Evolutionary conservation across 1,139 yeast genomes (phyloP).

Genomic region (Suhomyces maxii): DNA sequence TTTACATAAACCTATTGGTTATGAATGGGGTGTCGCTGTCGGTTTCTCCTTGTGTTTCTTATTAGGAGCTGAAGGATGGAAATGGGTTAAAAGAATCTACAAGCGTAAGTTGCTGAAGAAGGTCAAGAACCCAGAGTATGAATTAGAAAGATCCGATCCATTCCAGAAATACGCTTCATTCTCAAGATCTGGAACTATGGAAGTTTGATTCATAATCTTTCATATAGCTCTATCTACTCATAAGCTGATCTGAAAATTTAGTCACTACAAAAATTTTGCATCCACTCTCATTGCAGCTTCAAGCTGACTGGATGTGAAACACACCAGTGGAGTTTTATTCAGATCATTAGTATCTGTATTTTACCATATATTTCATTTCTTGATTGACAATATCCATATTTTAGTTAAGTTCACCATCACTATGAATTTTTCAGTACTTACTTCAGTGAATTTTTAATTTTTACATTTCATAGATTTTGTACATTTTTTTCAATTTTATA

Average conservation of each 20-base stretch:
- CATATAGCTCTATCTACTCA: background rate
- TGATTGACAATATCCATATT: too few relatives aligned
- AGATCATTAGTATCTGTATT: too few relatives aligned
- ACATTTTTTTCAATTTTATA: too few relatives aligned
- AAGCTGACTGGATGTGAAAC: too few relatives aligned
- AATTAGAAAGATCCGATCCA: constrained; percentile 29
- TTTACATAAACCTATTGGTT: constrained; percentile 26
- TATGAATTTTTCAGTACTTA: too few relatives aligned
- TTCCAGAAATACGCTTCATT: constrained; percentile 29
- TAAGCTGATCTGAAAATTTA: background rate
- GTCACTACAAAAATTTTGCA: background rate
- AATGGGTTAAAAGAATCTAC: constrained; percentile 25
- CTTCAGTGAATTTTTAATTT: too few relatives aligned
- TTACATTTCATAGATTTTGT: too few relatives aligned
- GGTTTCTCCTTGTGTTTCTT: constrained; percentile 23
- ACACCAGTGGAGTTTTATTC: too few relatives aligned
- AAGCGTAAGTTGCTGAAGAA: constrained; percentile 18
- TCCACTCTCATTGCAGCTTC: too few relatives aligned
- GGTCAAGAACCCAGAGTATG: constrained; percentile 26
- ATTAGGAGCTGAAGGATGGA: constrained; percentile 27
- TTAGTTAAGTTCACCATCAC: too few relatives aligned
- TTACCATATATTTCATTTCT: too few relatives aligned
- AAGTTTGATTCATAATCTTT: constrained; percentile 5
- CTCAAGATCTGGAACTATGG: constrained; percentile 26
- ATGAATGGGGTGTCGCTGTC: constrained; percentile 30